A percentile compares a stretch with the other conserved stretches of the same genome.
Evolutionary conservation across 2,329 filamentous ascomycete genomes (phyloP).

Genomic region (Exutisphaerella laricina): DNA sequence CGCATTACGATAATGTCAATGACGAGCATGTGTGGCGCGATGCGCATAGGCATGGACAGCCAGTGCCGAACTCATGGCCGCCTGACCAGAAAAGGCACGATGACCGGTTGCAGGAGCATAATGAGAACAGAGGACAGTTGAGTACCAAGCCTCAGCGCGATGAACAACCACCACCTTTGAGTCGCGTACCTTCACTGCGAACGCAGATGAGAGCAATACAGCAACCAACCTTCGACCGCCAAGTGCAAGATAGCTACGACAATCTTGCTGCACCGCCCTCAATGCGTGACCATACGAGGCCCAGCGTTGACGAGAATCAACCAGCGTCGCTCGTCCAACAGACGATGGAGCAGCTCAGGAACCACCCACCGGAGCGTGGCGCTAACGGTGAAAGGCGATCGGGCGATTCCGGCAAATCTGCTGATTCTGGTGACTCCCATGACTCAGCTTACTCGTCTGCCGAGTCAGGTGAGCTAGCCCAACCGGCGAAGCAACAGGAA

Average conservation of each 20-base stretch:
- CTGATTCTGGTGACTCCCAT: background rate
- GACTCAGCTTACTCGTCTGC: constrained; percentile 3
- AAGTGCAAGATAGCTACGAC: background rate
- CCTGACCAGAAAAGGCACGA: background rate
- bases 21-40: background rate
- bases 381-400: constrained; percentile 1
- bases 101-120: background rate
- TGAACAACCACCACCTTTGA: background rate
- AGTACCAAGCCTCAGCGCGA: background rate
- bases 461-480: constrained; percentile 3
- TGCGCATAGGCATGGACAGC: background rate
- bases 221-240: background rate
- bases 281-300: background rate
- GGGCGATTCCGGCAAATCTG: constrained; percentile 1
- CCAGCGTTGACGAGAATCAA: background rate
- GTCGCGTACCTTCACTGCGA: background rate
- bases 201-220: constrained; percentile 1
- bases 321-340: constrained; percentile 1
- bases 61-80: background rate
- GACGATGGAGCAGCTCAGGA: background rate
- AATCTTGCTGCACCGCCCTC: background rate
- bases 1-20: background rate
- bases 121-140: background rate
- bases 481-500: background rate
- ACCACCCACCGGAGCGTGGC: background rate